Evolutionary conservation across 73 alveolate genomes (phyloP).

Genomic region (Symbiodinium pilosum): DNA sequence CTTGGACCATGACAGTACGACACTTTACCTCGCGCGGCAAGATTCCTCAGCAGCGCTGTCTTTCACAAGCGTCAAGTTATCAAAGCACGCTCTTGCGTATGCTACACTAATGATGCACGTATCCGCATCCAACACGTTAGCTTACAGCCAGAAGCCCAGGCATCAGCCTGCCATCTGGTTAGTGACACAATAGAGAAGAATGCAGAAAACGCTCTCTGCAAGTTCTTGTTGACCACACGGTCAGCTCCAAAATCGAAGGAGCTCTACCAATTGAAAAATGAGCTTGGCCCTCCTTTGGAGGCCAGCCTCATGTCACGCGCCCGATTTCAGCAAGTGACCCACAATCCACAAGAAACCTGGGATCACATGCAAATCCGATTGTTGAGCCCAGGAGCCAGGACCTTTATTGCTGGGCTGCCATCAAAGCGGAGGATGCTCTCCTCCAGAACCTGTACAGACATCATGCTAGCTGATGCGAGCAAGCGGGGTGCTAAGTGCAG

Average conservation of each 20-base stretch:
- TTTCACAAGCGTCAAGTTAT: too few relatives aligned
- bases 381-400: background rate
- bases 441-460: background rate
- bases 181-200: constrained; percentile 3
- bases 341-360: constrained; percentile 66
- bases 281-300: background rate
- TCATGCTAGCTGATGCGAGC: background rate
- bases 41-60: too few relatives aligned
- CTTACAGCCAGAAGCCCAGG: background rate
- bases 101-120: background rate
- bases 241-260: background rate
- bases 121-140: background rate
- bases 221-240: too few relatives aligned
- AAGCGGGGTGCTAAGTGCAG: background rate
- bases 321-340: constrained; percentile 53
- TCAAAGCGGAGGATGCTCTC: constrained; percentile 59
- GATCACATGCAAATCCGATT: background rate
- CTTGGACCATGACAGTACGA: background rate
- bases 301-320: background rate
- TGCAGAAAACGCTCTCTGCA: too few relatives aligned
- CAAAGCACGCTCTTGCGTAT: too few relatives aligned
- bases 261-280: background rate
- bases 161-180: background rate
- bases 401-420: constrained; percentile 9
- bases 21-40: too few relatives aligned